Evolutionary conservation across 2,329 filamentous ascomycete genomes (phyloP).

Genomic region (Pseudogymnoascus sp.): DNA sequence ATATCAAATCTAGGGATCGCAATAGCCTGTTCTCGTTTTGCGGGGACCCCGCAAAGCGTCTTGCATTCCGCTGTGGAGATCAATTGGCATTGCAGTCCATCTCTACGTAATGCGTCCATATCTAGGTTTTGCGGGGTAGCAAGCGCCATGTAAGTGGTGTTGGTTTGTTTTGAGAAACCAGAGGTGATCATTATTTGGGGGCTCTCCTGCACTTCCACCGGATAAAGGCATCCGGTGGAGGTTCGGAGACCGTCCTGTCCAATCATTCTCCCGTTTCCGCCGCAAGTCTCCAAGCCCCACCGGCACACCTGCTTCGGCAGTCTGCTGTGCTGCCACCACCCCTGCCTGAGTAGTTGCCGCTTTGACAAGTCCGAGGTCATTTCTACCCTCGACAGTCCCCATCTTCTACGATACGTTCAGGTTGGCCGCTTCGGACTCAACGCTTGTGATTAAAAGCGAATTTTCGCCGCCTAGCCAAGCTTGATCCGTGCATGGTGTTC

Average conservation of each 20-base stretch:
- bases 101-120: not conserved
- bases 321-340: too few species aligned
- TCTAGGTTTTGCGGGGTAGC: not conserved
- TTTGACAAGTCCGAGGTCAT: too few species aligned
- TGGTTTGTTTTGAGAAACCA: not conserved
- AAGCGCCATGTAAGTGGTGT: not conserved
- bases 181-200: not conserved
- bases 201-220: not conserved
- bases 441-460: too few species aligned
- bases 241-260: not conserved
- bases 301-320: too few species aligned
- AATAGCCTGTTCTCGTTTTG: not conserved
- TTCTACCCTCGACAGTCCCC: too few species aligned
- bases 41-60: not conserved
- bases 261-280: not conserved
- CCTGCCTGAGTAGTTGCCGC: too few species aligned
- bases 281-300: not conserved
- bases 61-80: not conserved
- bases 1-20: not conserved
- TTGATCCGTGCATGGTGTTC: too few species aligned
- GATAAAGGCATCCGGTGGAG: not conserved
- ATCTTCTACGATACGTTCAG: too few species aligned
- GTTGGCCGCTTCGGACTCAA: too few species aligned
- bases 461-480: too few species aligned
- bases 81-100: not conserved